Conservation (phyloP, 2,329 filamentous ascomycete species). For the Fusarium mangiferae region DNA sequence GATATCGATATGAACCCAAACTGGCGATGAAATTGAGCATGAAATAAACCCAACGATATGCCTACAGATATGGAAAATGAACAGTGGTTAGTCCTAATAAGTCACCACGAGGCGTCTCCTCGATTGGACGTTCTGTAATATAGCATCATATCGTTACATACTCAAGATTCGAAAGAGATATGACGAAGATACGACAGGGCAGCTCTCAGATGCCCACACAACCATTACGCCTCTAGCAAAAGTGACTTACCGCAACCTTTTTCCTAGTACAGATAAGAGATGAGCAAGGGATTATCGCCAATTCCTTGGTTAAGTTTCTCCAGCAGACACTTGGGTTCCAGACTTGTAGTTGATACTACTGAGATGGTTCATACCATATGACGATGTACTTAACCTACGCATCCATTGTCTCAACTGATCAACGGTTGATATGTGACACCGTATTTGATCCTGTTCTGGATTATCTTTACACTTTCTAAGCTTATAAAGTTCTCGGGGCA, state of each 20-base stretch:
- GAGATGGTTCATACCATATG: neutral
- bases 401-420: neutral
- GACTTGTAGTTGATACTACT: neutral
- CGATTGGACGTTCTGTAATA: neutral
- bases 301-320: slow-evolving; percentile 1
- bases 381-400: neutral
- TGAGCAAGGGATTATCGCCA: slow-evolving; percentile 8
- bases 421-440: neutral
- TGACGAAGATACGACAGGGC: slow-evolving; percentile 28
- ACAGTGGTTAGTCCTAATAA: neutral
- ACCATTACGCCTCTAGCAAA: slow-evolving; percentile 26
- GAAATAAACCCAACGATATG: neutral
- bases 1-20: neutral
- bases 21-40: neutral
- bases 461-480: slow-evolving; percentile 4
- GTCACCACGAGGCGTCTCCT: neutral
- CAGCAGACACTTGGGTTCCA: neutral
- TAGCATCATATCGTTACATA: slow-evolving; percentile 7
- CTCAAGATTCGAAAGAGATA: slow-evolving; percentile 18
- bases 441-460: neutral
- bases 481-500: slow-evolving; percentile 18
- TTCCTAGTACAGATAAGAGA: slow-evolving; percentile 11
- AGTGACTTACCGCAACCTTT: neutral
- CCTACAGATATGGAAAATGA: neutral
- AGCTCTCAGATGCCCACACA: slow-evolving; percentile 25